phyloP scores from a whole-genome alignment of 2,329 filamentous ascomycete species.

The Malbranchea zuffiana region DNA sequence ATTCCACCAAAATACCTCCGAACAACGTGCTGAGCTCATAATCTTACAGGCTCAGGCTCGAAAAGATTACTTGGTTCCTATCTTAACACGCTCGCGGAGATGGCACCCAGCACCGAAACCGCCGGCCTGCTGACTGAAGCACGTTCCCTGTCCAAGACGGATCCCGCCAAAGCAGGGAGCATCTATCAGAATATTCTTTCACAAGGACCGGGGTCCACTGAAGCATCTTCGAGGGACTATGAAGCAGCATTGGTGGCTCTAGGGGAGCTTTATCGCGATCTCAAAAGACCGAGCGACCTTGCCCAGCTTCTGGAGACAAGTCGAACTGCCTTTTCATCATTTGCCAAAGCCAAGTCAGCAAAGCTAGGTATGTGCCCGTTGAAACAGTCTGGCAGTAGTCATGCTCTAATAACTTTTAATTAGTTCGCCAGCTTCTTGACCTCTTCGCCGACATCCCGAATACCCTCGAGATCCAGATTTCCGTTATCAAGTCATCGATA shows the following conservation, averaged over 20 bases:
- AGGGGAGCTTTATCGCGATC: conserved; percentile 82
- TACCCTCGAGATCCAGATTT: conserved; percentile 85
- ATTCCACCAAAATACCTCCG: no score
- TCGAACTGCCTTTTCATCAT: conserved; percentile 81
- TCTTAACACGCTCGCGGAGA: no score
- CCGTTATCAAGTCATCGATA: conserved; percentile 97
- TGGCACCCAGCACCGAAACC: conserved; percentile 42
- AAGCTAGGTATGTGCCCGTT: conserved; percentile 64
- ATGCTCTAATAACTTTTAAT: conserved; percentile 10
- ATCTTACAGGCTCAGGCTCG: no score
- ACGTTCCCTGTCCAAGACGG: conserved; percentile 67
- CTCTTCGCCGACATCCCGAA: conserved; percentile 89
- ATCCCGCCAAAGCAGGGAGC: conserved; percentile 72
- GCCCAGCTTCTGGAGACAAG: conserved; percentile 84
- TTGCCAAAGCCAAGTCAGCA: conserved; percentile 97
- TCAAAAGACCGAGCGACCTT: conserved; percentile 68
- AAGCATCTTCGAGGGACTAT: conserved; percentile 81
- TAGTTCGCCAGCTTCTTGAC: conserved; percentile 93
- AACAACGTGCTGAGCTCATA: no score
- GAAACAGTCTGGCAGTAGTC: not conserved
- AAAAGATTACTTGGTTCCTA: no score
- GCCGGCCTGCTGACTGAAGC: conserved; percentile 72
- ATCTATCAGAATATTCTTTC: conserved; percentile 85
- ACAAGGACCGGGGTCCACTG: conserved; percentile 70
- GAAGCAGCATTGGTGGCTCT: conserved; percentile 79